Percentiles rank a stretch among this genome's conserved stretches.
These are phyloP conservation scores for Gleditsia sinensis DNA, from an alignment of 306 rosid genomes.

Conservation along the genomic window DNA sequence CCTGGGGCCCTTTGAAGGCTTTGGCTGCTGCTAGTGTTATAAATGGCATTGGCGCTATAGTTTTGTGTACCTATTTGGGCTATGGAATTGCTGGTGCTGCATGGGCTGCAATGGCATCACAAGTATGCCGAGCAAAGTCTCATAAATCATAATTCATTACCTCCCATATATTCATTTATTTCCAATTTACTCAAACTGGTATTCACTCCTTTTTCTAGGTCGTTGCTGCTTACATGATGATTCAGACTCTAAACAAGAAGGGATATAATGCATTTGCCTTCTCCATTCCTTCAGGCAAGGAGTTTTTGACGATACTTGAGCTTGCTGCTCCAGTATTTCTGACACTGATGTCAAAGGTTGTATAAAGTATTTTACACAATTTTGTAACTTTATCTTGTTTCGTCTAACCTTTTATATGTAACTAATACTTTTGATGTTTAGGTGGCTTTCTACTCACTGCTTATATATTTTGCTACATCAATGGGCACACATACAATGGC, in stretches of 20 bases:
- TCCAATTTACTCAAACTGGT: conserved; percentile 23
- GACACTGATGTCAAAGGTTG: conserved; percentile 85
- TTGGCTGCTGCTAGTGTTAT: conserved; percentile 51
- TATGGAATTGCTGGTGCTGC: conserved; percentile 56
- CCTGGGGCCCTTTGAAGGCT: conserved; percentile 60
- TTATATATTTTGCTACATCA: conserved; percentile 78
- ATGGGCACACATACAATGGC: conserved; percentile 91
- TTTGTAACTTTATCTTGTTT: conserved; percentile 19
- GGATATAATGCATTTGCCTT: conserved; percentile 73
- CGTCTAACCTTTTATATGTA: conserved; percentile 20
- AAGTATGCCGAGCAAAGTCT: conserved; percentile 40
- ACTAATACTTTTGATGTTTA: conserved; percentile 32
- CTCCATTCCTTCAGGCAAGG: conserved; percentile 70
- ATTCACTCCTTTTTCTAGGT: conserved; percentile 51
- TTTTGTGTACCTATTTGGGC: conserved; percentile 48
- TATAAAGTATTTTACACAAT: conserved; percentile 17
- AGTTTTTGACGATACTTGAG: conserved; percentile 53
- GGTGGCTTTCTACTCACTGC: conserved; percentile 87
- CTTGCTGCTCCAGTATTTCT: conserved; percentile 86
- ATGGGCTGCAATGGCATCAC: conserved; percentile 54
- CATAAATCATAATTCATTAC: conserved; percentile 21
- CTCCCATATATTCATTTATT: conserved; percentile 7
- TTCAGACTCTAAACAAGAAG: conserved; percentile 66
- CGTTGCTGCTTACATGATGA: conserved; percentile 88
- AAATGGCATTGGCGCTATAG: conserved; percentile 44